phyloP scores from a whole-genome alignment of 2,329 filamentous ascomycete genomes.

The Alternaria burnsii region DNA sequence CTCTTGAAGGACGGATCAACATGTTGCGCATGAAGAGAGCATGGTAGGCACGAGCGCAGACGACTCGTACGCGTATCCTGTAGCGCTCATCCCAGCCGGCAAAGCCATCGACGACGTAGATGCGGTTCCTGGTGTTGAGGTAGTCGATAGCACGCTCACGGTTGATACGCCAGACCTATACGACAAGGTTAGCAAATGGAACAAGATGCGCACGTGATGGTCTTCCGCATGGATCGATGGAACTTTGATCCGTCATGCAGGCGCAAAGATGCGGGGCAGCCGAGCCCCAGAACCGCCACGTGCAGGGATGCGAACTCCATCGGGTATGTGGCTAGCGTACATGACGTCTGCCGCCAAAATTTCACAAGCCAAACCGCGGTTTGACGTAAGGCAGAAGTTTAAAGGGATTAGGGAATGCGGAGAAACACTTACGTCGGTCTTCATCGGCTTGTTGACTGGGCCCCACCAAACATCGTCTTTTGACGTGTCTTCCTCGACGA shows the following conservation, averaged over 20 bases:
- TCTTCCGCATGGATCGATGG: slow-evolving; percentile 3
- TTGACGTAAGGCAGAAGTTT: slow-evolving; percentile 16
- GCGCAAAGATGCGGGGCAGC: slow-evolving; percentile 45
- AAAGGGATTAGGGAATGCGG: slow-evolving; percentile 21
- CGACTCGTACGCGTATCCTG: slow-evolving; percentile 94
- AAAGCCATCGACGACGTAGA: slow-evolving; percentile 97
- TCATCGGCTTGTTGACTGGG: slow-evolving; percentile 99
- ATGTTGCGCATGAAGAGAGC: slow-evolving; percentile 99
- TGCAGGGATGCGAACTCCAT: slow-evolving; percentile 41
- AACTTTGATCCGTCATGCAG: slow-evolving; percentile 30
- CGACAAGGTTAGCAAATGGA: slow-evolving; percentile 12
- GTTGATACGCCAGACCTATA: slow-evolving; percentile 98
- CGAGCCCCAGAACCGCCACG: slow-evolving; percentile 37
- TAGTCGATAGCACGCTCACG: slow-evolving; percentile 98
- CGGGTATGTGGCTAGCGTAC: slow-evolving; percentile 43
- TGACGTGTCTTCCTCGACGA: slow-evolving; percentile 89
- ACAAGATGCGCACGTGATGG: slow-evolving; percentile 37
- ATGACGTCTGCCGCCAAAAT: slow-evolving; percentile 46
- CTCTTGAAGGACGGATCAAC: slow-evolving; percentile 90
- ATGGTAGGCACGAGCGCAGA: slow-evolving; percentile 99
- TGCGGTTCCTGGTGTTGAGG: slow-evolving; percentile 97
- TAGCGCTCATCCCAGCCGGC: slow-evolving; percentile 99
- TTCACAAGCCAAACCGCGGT: slow-evolving; percentile 38
- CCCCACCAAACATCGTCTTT: slow-evolving; percentile 98
- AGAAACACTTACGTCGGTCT: slow-evolving; percentile 78